Conservation (phyloP, 352 stramenopile genomes). For the Phytophthora syringae region DNA sequence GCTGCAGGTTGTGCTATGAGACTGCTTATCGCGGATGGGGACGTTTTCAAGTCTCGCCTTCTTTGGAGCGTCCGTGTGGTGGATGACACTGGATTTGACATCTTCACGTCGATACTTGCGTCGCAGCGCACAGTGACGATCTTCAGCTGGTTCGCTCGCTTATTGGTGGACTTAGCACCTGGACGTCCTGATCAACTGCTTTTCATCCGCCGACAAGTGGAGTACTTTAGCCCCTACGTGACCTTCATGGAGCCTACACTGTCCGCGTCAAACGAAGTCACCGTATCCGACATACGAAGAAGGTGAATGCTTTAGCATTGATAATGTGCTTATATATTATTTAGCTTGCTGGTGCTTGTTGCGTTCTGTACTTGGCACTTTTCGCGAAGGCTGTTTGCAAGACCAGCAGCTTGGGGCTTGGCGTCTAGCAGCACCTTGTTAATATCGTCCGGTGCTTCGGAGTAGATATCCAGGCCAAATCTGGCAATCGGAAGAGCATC, state of each 20-base stretch:
- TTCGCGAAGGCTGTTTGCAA: slow-evolving; percentile 43
- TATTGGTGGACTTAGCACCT: slow-evolving; percentile 24
- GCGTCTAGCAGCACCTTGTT: slow-evolving; percentile 35
- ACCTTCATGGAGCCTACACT: slow-evolving; percentile 23
- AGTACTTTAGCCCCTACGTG: slow-evolving; percentile 28
- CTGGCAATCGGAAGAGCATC: slow-evolving; percentile 50
- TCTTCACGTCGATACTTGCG: slow-evolving; percentile 18
- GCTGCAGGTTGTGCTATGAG: slow-evolving; percentile 1
- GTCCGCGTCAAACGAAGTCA: too few relatives aligned
- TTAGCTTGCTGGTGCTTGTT: too few relatives aligned
- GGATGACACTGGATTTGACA: slow-evolving; percentile 6
- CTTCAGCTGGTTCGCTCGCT: slow-evolving; percentile 26
- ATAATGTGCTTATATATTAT: too few relatives aligned
- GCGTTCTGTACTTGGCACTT: slow-evolving; percentile 45
- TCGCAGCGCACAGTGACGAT: slow-evolving; percentile 34
- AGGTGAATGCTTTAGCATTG: background rate
- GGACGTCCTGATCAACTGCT: slow-evolving; percentile 25
- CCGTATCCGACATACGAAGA: too few relatives aligned
- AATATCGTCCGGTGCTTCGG: slow-evolving; percentile 39
- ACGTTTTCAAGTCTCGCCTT: slow-evolving; percentile 22
- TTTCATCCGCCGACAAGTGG: slow-evolving; percentile 31
- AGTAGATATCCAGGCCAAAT: slow-evolving; percentile 40
- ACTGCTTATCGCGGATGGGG: slow-evolving; percentile 13
- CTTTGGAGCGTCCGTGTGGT: slow-evolving; percentile 16
- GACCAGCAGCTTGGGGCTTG: slow-evolving; percentile 36